Evolutionary conservation across 495 filamentous ascomycete species (phyloP), one percentile per base, ranked within the genome.

Genomic region (Penicillium desertorum): DNA sequence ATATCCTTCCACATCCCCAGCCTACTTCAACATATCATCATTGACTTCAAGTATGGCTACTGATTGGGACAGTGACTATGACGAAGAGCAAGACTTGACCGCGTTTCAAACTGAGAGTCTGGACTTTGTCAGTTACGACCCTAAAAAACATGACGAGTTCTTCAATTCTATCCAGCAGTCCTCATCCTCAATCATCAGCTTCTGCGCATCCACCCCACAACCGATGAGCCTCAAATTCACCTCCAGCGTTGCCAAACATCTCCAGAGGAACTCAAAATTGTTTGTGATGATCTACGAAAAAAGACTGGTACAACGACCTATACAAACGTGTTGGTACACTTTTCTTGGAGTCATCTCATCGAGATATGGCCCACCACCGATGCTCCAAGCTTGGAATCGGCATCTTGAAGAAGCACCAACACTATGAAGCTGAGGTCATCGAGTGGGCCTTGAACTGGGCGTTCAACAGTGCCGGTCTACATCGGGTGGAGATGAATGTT

Each of bases 51-150:
- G 36, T 39, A 39, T n/a, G 36, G 36, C 5, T 7, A n/a, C 16
- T 39, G 36, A 39, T n/a, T n/a, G 3, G 16, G 5, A 0, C 14
- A 39, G 2, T 39, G 30, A 34, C 30, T 3, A 34, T 4, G 36
- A 7, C 16, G 5, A 1, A 36, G 16, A n/a, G 16, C 5, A 1
- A 14, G 1, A 0, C 5, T 8, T 2, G 16, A 6, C n/a, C 0
- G 16, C 36, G 0, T 39, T 39, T 3, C 5, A 16, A 8, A 8
- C 36, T n/a, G 0, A 8, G 36, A 17, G 2, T 0, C 6, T 39
- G 16, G 0, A n/a, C 2, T n/a, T n/a, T 2, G 0, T n/a, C 36
- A 17, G 16, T n/a, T 39, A 39, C 14, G 7, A 39, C 3, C 5
- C 36, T 16, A 1, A 0, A n/a, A 0, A 17, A 2, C 16, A 39